Evolutionary conservation across 2,329 filamentous ascomycete species (phyloP), one percentile per base, ranked within the genome.

Genomic region (Aspergillus udagawae): DNA sequence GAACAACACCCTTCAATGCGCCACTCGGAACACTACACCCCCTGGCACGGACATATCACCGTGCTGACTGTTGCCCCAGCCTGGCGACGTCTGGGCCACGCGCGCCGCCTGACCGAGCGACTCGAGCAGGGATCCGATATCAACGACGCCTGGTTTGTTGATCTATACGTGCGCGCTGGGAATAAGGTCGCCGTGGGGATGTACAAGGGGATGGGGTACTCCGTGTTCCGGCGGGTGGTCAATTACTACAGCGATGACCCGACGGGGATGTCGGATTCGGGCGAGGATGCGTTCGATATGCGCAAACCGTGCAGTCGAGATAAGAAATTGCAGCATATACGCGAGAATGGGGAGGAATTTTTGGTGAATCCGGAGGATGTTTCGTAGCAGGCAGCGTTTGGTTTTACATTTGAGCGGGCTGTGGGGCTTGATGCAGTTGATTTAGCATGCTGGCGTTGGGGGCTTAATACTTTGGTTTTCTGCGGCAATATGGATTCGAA

Each of bases 41-140:
- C 93, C n/a, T 97, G 92, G 91, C 94, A 99, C 78, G 93, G 92
- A 21, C 94, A 99, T 76, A 96, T 99, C 71, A 99, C 94, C 4
- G 94, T 93, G 38, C 82, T 99, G 52, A 97, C 94, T 0, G 91
- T 99, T 21, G 88, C 93, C 0, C 94, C 94, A 0, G 86, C 88
- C 56, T 91, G 91, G 51, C 87, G 94, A 28, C 85, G 94, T 47
- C 83, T 94, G 17, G 93, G 94, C 17, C 89, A 97, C 66, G 94
- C 93, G 52, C 91, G 89, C 58, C 87, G 89, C 49, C 82, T 99
- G 41, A 92, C 89, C 0, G 83, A 89, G 67, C 86, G 90, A 56
- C 82, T 99, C 29, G 93, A 97, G 74, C 81, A 82, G n/a, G 87
- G 86, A 2, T 91, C 90, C 44, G 89, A 97, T 65, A 87, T 86